Conservation (phyloP, 1,139 yeast species). For the Wickerhamomyces sp. region DNA sequence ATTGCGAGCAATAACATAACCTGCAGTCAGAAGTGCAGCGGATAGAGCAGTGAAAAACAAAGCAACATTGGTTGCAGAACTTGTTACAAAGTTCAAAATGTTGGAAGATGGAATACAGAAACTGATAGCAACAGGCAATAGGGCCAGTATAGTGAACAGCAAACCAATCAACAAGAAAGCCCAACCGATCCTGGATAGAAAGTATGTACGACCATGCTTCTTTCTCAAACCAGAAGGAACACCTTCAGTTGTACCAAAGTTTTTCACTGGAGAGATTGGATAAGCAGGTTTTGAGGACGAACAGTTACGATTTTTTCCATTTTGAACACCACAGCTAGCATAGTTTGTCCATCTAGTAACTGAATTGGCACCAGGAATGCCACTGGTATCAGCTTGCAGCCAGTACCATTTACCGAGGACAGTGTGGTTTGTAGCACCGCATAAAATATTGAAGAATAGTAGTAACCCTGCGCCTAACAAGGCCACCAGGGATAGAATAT, state of each 20-base stretch:
- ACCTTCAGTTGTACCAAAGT: slow-evolving; percentile 39
- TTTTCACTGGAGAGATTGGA: slow-evolving; percentile 61
- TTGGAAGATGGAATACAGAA: slow-evolving; percentile 26
- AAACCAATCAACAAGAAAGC: slow-evolving; percentile 62
- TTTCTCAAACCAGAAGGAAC: slow-evolving; percentile 45
- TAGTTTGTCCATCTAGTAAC: slow-evolving; percentile 71
- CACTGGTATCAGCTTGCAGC: slow-evolving; percentile 64
- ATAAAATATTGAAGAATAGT: slow-evolving; percentile 55
- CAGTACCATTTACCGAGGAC: slow-evolving; percentile 60
- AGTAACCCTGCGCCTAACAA: slow-evolving; percentile 39
- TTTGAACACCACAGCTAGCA: slow-evolving; percentile 47
- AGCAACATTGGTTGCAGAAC: slow-evolving; percentile 29
- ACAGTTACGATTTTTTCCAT: slow-evolving; percentile 41
- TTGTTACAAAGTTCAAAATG: slow-evolving; percentile 10
- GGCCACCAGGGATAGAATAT: slow-evolving; percentile 24
- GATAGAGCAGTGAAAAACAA: slow-evolving; percentile 50
- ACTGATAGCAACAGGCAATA: slow-evolving; percentile 33
- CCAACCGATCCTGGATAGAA: slow-evolving; percentile 61
- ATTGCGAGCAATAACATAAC: slow-evolving; percentile 55
- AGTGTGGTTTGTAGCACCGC: slow-evolving; percentile 48
- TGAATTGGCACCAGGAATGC: slow-evolving; percentile 42
- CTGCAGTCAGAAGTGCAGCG: slow-evolving; percentile 61
- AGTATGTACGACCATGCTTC: slow-evolving; percentile 48
- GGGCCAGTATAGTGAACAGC: slow-evolving; percentile 47
- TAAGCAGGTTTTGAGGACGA: slow-evolving; percentile 46